Conservation (phyloP, 208 protist species). For the Strigomonas oncopelti region DNA sequence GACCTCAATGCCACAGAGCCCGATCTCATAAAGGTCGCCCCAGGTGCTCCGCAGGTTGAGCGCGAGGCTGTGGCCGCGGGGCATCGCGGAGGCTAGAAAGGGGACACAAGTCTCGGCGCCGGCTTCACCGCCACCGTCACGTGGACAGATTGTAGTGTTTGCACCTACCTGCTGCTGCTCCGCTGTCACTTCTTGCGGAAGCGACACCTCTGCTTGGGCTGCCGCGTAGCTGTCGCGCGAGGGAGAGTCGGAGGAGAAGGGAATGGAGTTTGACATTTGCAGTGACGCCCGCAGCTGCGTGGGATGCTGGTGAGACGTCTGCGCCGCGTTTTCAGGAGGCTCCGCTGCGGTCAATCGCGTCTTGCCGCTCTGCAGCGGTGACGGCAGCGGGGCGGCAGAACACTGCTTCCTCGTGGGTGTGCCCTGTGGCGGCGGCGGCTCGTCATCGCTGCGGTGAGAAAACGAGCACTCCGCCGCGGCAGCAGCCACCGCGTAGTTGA, state of each 20-base stretch:
- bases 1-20: conserved; percentile 87
- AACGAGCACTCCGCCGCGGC: no score
- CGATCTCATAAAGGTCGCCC: conserved; percentile 89
- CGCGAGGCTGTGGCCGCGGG: conserved; percentile 45
- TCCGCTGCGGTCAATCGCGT: no score
- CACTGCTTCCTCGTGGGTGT: no score
- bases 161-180: not conserved
- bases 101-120: not conserved
- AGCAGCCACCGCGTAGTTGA: no score
- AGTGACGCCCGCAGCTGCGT: no score
- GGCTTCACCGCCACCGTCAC: not conserved
- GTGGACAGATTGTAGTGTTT: no score
- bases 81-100: conserved; percentile 39
- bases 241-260: not conserved
- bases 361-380: no score
- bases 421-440: no score
- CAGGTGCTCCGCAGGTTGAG: conserved; percentile 81
- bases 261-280: not conserved
- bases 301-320: no score
- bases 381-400: no score
- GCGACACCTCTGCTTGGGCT: not conserved
- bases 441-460: no score
- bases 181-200: not conserved
- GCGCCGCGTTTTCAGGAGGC: no score
- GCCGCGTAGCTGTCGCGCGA: not conserved